phyloP scores from a whole-genome alignment of 2,329 filamentous ascomycete genomes.

The Arthroderma sp. region DNA sequence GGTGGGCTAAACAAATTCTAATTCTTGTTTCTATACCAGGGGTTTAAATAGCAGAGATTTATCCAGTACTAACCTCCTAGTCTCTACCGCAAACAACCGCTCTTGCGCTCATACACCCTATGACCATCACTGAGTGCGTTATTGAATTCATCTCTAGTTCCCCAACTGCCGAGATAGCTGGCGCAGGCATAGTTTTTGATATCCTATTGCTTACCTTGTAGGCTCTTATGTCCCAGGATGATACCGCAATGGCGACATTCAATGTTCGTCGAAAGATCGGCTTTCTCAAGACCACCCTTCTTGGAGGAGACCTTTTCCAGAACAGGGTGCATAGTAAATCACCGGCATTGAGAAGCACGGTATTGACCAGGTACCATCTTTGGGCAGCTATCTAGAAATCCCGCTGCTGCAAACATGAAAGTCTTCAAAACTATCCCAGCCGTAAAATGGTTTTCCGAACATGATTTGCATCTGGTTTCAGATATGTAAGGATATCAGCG shows the following conservation, averaged over 20 bases:
- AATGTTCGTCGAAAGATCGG: slow-evolving; percentile 54
- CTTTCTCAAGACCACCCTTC: slow-evolving; percentile 55
- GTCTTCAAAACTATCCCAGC: slow-evolving; percentile 29
- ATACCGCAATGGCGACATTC: slow-evolving; percentile 42
- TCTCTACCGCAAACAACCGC: slow-evolving; percentile 57
- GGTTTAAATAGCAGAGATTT: slow-evolving; percentile 58
- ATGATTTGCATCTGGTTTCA: slow-evolving; percentile 39
- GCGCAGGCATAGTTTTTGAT: slow-evolving; percentile 43
- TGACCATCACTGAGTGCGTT: slow-evolving; percentile 52
- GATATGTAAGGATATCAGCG: slow-evolving; percentile 41
- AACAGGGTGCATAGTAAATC: slow-evolving; percentile 53
- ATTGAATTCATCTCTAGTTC: slow-evolving; percentile 48
- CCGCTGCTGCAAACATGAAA: slow-evolving; percentile 39
- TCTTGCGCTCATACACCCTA: slow-evolving; percentile 63
- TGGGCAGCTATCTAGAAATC: slow-evolving; percentile 26
- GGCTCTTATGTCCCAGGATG: slow-evolving; percentile 38
- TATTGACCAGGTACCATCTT: neutral
- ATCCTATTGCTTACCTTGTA: slow-evolving; percentile 47
- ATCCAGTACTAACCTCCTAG: slow-evolving; percentile 75
- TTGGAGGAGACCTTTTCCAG: slow-evolving; percentile 69
- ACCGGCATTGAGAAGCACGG: neutral
- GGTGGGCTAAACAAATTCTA: slow-evolving; percentile 33
- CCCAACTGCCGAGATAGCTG: slow-evolving; percentile 33
- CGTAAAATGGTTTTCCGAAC: slow-evolving; percentile 33
- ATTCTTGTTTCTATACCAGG: slow-evolving; percentile 37